Evolutionary conservation across 2,329 filamentous ascomycete species (phyloP).

Genomic region (Colletotrichum simmondsii): DNA sequence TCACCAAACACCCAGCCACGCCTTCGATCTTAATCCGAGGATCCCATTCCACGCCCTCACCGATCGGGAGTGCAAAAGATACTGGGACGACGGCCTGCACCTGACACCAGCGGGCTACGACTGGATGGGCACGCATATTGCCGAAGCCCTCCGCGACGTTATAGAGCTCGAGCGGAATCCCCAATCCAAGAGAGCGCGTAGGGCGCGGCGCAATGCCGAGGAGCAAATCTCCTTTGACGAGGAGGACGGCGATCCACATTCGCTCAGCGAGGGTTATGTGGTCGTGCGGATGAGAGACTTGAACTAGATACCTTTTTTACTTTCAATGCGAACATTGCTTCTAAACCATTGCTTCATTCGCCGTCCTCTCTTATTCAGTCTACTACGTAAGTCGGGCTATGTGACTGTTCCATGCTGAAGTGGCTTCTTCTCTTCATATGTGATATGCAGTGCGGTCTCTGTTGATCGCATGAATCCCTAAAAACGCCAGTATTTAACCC

Average conservation of each 20-base stretch:
- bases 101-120: slow-evolving; percentile 69
- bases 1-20: slow-evolving; percentile 52
- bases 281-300: slow-evolving; percentile 64
- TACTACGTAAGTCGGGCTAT: neutral
- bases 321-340: neutral
- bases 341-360: neutral
- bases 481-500: slow-evolving; percentile 25
- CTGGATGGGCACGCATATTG: slow-evolving; percentile 69
- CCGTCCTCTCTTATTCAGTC: neutral
- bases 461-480: slow-evolving; percentile 17
- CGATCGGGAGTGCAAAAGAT: slow-evolving; percentile 54
- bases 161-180: slow-evolving; percentile 27
- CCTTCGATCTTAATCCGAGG: slow-evolving; percentile 65
- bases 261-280: slow-evolving; percentile 64
- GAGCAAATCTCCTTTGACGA: slow-evolving; percentile 57
- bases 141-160: slow-evolving; percentile 61
- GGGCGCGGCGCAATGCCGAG: slow-evolving; percentile 47
- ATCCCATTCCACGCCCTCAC: slow-evolving; percentile 65
- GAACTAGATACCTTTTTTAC: slow-evolving; percentile 48
- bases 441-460: slow-evolving; percentile 29
- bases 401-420: neutral
- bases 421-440: neutral
- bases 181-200: slow-evolving; percentile 37
- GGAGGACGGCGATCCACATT: slow-evolving; percentile 57
- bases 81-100: slow-evolving; percentile 73